A percentile compares a stretch with the other conserved stretches of the same genome.
Evolutionary conservation across 148 eudicot species (phyloP).

Genomic region (Fagopyrum tataricum): DNA sequence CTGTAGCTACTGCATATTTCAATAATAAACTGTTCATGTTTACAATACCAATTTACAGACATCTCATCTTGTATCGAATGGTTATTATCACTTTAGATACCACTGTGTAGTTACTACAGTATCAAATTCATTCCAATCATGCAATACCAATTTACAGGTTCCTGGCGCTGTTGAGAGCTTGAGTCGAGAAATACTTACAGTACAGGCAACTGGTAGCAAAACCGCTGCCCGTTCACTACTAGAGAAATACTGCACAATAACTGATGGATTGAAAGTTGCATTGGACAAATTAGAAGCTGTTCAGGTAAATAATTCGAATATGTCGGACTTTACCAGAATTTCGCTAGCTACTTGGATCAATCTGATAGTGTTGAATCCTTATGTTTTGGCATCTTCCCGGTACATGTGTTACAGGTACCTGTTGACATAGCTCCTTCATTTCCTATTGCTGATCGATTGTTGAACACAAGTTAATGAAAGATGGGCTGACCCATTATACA

Average conservation of each 20-base stretch:
- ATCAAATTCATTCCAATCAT: not conserved
- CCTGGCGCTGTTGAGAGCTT: constrained; percentile 72
- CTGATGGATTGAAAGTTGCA: constrained; percentile 57
- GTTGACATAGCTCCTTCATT: constrained; percentile 77
- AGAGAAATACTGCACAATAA: constrained; percentile 46
- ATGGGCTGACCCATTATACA: not conserved
- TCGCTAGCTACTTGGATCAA: not conserved
- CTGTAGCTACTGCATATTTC: not conserved
- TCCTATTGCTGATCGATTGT: constrained; percentile 50
- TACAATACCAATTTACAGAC: too few relatives aligned
- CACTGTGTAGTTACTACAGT: not conserved
- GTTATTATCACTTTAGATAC: not conserved
- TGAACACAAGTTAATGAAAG: constrained; percentile 13
- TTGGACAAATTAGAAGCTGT: constrained; percentile 59
- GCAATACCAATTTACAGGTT: constrained; percentile 32
- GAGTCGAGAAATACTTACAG: constrained; percentile 81
- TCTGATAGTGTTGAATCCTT: not conserved
- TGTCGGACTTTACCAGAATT: not conserved
- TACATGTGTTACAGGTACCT: constrained; percentile 57
- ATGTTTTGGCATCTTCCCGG: not conserved
- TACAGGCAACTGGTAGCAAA: constrained; percentile 91
- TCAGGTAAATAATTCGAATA: constrained; percentile 42
- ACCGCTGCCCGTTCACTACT: constrained; percentile 53
- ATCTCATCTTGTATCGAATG: constrained; percentile 2
- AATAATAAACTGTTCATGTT: not conserved